Evolutionary conservation across 2,329 filamentous ascomycete species (phyloP).

Genomic region (Lizonia empirigonia): DNA sequence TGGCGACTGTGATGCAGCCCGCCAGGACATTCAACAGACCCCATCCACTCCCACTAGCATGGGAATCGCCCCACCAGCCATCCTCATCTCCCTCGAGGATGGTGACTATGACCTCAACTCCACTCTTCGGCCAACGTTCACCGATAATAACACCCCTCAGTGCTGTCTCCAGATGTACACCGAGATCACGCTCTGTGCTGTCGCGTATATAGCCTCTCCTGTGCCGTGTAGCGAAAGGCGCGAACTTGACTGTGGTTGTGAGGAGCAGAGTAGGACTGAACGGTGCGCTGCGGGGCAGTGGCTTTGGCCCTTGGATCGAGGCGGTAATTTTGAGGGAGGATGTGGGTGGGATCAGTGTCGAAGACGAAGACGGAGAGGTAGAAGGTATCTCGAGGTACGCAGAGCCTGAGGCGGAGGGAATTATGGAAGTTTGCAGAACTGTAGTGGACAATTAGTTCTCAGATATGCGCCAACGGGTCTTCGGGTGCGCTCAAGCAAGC

Average conservation of each 20-base stretch:
- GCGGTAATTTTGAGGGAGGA: slow-evolving; percentile 88
- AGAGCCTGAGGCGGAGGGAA: slow-evolving; percentile 90
- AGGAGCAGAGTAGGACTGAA: slow-evolving; percentile 93
- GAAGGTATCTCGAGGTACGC: slow-evolving; percentile 75
- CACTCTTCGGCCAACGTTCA: slow-evolving; percentile 97
- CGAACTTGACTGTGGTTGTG: slow-evolving; percentile 93
- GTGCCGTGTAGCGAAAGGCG: slow-evolving; percentile 85
- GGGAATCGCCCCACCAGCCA: slow-evolving; percentile 64
- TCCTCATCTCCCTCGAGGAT: slow-evolving; percentile 93
- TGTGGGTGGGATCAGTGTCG: slow-evolving; percentile 59
- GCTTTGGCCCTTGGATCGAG: slow-evolving; percentile 90
- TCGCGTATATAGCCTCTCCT: slow-evolving; percentile 87
- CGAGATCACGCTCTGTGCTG: slow-evolving; percentile 83
- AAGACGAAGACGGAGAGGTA: slow-evolving; percentile 45
- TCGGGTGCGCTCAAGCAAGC: neutral
- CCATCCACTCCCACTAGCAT: slow-evolving; percentile 69
- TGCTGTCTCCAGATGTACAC: slow-evolving; percentile 88
- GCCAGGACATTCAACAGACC: slow-evolving; percentile 90
- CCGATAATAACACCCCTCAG: slow-evolving; percentile 88
- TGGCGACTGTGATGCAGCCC: slow-evolving; percentile 91
- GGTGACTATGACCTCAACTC: slow-evolving; percentile 91
- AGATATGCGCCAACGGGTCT: neutral
- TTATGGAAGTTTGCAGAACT: slow-evolving; percentile 91
- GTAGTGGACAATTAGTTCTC: slow-evolving; percentile 24
- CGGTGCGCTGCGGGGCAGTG: slow-evolving; percentile 84